Conservation (phyloP, 495 filamentous ascomycete genomes). For the Lasiosphaeria hispida region DNA sequence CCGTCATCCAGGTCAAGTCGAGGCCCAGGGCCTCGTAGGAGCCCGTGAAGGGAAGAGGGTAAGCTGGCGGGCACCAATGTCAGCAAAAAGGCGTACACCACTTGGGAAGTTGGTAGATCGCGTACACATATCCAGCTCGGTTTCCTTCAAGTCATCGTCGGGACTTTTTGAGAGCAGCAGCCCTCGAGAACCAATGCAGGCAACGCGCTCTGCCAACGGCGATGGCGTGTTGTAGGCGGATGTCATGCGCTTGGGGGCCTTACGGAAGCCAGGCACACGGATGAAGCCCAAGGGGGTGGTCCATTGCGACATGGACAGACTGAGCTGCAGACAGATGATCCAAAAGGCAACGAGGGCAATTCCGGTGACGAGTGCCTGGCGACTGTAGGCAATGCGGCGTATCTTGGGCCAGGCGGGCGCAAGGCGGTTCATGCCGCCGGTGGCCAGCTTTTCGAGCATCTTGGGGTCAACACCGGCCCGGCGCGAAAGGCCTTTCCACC, state of each 20-base stretch:
- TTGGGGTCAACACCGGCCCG: conserved; percentile 5
- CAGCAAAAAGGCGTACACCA: conserved; percentile 7
- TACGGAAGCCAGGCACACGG: conserved; percentile 13
- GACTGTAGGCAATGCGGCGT: conserved; percentile 22
- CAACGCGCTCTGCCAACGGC: conserved; percentile 21
- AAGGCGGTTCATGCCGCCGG: conserved; percentile 16
- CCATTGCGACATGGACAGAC: conserved; percentile 10
- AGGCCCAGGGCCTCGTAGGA: conserved; percentile 32
- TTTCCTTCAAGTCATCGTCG: conserved; percentile 29
- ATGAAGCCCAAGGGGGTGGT: conserved; percentile 5
- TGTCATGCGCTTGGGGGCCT: conserved; percentile 24
- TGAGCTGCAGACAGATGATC: conserved; percentile 21
- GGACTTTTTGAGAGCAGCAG: conserved; percentile 27
- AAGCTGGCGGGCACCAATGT: conserved; percentile 20
- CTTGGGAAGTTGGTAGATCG: not conserved
- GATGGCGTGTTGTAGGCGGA: conserved; percentile 22
- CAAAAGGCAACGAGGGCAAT: conserved; percentile 19
- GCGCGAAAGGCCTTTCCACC: conserved; percentile 4
- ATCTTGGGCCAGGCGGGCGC: conserved; percentile 15
- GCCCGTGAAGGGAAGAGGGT: conserved; percentile 29
- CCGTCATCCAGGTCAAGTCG: conserved; percentile 28
- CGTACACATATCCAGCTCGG: conserved; percentile 26
- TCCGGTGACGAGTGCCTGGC: conserved; percentile 21
- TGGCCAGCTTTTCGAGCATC: conserved; percentile 1
- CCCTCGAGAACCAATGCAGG: conserved; percentile 30